Base-by-base conservation (phyloP, 2,329 filamentous ascomycete species). In the Nemania sp. region DNA sequence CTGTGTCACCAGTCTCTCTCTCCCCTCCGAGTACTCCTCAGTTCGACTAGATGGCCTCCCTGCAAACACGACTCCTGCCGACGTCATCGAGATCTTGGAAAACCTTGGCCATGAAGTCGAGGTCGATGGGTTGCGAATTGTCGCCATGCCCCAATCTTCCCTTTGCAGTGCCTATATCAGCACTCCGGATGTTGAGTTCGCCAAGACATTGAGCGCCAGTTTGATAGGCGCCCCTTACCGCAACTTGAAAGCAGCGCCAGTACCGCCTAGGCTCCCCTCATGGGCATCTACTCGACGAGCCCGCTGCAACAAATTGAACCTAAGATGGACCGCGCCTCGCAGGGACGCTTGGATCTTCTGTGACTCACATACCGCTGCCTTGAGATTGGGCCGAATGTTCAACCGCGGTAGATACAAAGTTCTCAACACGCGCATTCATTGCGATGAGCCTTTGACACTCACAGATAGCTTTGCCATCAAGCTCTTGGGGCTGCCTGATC, bases 271-370 rank as follows among this genome's bases (percentile, higher is more conserved):
- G 39, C 54, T 62, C 15, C 59, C 59, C 1, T 3, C 54, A 12
- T 62, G 59, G 59, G 59, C 59, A n/a, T 62, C 59, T 32, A 62
- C 59, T 37, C 54, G 59, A 34, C 59, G 54, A 54, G 54, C 39
- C 18, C 54, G 54, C 6, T 59, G 59, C 43, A 62, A 62, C 32
- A 49, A 58, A 48, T 40, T 62, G 45, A 37, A 46, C 21, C 49
- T 62, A 13, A 58, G 18, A 53, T 62, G 59, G 59, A 15, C 15
- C 17, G 1, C 32, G 10, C 54, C 54, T 13, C 32, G 25, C 37
- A 48, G 32, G 18, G 43, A 47, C 7, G 18, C 25, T 29, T 1
- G 2, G 2, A 1, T 54, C 18, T 46, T 21, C 18, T 62, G 54
- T 50, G 15, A 1, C 2, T 32, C 43, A n/a, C 2, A 29, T 15